Evolutionary conservation across 140 eudicot genomes (phyloP).

Genomic region (Bidens hawaiensis): DNA sequence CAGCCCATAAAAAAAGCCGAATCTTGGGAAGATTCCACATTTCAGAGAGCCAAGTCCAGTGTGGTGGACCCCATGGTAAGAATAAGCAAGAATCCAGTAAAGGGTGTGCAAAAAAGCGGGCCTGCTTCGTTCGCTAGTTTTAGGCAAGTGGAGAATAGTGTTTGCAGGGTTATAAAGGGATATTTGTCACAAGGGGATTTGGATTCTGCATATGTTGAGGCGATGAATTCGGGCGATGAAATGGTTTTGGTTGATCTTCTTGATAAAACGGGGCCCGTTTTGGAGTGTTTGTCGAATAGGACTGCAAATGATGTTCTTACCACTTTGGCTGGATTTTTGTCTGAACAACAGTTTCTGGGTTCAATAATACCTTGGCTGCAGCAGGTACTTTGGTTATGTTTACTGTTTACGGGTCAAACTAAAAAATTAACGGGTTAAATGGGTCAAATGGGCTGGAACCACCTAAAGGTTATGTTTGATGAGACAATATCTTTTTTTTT

Average conservation of each 20-base stretch:
- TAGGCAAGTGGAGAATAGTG: constrained; percentile 38
- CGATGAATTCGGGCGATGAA: constrained; percentile 64
- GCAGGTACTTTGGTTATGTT: constrained; percentile 47
- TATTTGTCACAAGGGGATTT: constrained; percentile 65
- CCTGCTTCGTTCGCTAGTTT: constrained; percentile 18
- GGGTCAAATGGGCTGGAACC: not conserved
- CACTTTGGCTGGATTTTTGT: constrained; percentile 54
- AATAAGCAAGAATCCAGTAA: constrained; percentile 37
- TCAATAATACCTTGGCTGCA: constrained; percentile 83
- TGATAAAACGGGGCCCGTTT: constrained; percentile 85
- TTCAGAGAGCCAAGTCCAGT: constrained; percentile 33
- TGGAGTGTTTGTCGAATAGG: constrained; percentile 63
- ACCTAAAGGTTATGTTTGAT: not conserved
- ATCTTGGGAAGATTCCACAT: constrained; percentile 46
- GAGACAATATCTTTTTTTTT: not conserved
- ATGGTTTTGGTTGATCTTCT: constrained; percentile 68
- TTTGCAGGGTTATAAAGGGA: constrained; percentile 50
- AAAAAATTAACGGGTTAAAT: not conserved
- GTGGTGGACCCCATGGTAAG: constrained; percentile 37
- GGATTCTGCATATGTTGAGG: constrained; percentile 77
- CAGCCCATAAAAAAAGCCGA: constrained; percentile 40
- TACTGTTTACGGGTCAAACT: not conserved
- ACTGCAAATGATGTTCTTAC: constrained; percentile 55
- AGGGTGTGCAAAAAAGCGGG: constrained; percentile 18
- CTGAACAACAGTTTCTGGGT: constrained; percentile 58